Conservation (phyloP, 306 rosid genomes). For the Nissolia schottii region DNA sequence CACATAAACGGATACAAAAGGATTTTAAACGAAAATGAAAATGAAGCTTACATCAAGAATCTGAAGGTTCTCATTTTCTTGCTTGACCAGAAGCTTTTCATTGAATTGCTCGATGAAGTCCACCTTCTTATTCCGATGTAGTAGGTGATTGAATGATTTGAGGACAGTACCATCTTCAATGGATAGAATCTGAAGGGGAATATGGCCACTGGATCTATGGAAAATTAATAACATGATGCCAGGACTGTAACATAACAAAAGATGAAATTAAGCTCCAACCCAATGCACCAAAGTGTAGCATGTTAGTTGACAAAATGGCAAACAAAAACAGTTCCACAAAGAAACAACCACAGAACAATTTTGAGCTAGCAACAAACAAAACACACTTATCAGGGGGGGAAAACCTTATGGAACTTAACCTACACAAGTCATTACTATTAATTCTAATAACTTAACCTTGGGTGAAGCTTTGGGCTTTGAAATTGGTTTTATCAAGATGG, state of each 20-base stretch:
- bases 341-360: neutral
- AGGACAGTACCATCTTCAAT: conserved; percentile 95
- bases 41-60: conserved; percentile 72
- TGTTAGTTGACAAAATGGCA: neutral
- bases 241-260: conserved; percentile 49
- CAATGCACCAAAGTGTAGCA: neutral
- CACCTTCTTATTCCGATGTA: conserved; percentile 86
- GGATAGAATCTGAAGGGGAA: conserved; percentile 86
- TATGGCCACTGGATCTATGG: conserved; percentile 66
- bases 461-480: neutral
- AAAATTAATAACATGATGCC: conserved; percentile 88
- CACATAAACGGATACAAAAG: neutral
- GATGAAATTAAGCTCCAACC: neutral
- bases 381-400: conserved; percentile 6
- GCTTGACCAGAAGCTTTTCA: conserved; percentile 96
- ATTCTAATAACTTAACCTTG: neutral
- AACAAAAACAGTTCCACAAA: neutral
- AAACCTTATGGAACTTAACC: neutral
- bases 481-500: neutral
- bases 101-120: conserved; percentile 97
- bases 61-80: conserved; percentile 94
- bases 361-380: neutral
- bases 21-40: neutral
- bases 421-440: neutral
- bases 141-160: conserved; percentile 80